Conservation (phyloP, 768 basidiomycete species). For the Vishniacozyma victoriae region DNA sequence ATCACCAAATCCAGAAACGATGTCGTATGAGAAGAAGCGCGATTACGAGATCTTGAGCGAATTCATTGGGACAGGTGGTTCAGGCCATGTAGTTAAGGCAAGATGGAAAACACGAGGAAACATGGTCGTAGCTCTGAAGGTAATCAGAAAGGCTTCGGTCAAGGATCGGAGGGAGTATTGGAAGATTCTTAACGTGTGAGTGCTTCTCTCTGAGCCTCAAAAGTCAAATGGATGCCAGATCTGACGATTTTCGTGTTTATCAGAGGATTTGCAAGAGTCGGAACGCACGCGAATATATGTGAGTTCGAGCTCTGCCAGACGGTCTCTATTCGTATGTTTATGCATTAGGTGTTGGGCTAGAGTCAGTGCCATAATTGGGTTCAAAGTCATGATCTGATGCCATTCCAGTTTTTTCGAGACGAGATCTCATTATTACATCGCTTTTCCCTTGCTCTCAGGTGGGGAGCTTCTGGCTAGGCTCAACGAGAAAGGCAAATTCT, state of each 20-base stretch:
- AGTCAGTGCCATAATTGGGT: slow-evolving; percentile 5
- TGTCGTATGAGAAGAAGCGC: too few species aligned
- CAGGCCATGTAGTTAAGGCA: slow-evolving; percentile 7
- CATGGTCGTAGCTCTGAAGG: slow-evolving; percentile 18
- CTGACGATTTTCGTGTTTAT: not conserved
- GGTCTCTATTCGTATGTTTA: not conserved
- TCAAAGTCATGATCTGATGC: not conserved
- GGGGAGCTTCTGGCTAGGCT: slow-evolving; percentile 24
- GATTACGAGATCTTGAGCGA: slow-evolving; percentile 5
- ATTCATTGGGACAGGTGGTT: slow-evolving; percentile 6
- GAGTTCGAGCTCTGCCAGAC: slow-evolving; percentile 1
- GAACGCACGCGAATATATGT: slow-evolving; percentile 22
- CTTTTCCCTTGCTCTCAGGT: slow-evolving; percentile 27
- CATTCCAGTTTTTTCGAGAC: slow-evolving; percentile 25
- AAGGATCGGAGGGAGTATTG: slow-evolving; percentile 24
- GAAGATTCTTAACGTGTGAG: slow-evolving; percentile 15
- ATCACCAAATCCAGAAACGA: too few species aligned
- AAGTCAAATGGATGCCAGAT: not conserved
- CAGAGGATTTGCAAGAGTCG: slow-evolving; percentile 22
- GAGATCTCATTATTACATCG: slow-evolving; percentile 18
- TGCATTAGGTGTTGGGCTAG: slow-evolving; percentile 14
- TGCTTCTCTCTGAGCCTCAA: not conserved
- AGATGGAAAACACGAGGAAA: slow-evolving; percentile 11
- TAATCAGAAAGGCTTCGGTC: slow-evolving; percentile 25
- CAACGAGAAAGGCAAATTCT: slow-evolving; percentile 22